Evolutionary conservation across 2,329 filamentous ascomycete species (phyloP), one percentile per base, ranked within the genome.

Genomic region (Fusarium nisikadoi): DNA sequence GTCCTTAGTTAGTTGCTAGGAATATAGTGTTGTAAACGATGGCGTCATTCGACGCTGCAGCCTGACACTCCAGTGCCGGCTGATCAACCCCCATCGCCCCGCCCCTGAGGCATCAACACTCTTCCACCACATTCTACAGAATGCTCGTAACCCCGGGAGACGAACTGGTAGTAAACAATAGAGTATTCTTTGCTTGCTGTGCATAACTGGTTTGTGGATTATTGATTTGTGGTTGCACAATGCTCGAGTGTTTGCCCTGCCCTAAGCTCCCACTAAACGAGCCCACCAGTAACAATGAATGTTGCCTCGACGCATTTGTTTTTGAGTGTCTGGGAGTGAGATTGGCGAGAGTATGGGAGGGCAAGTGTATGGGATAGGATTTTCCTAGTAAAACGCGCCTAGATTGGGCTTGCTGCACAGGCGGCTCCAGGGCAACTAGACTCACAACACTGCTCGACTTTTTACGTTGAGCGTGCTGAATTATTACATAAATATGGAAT

Each of bases 221-320:
- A 31, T 23, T 2, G 13, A 1, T n/a, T 31, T 10, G 6, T 23
- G n/a, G 10, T 29, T 12, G 16, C 2, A n/a, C 8, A 45, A 19
- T 42, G 33, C 14, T 39, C 29, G 20, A 68, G 65, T 68, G 65
- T 68, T 43, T 52, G 38, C 27, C 31, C 14, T 63, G 49, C 39
- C 64, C 63, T 62, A 36, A 29, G 27, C 39, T 45, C 23, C 33
- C 38, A 31, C 16, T 23, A 23, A 41, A 20, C 20, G 25, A 20
- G 47, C 23, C 14, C 35, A 43, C 58, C 17, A 27, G 16, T 56
- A 49, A 67, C 33, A 45, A 31, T n/a, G 20, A n/a, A n/a, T n/a
- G 16, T 19, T 20, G 11, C 25, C 27, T 45, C 12, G 19, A 63
- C 16, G 23, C 6, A 27, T 27, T 12, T 16, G 2, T 4, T 3